Percentiles rank a stretch among this genome's conserved stretches.
phyloP scores from a whole-genome alignment of 805 yeast species.

The Jamesozyma lodderae region DNA sequence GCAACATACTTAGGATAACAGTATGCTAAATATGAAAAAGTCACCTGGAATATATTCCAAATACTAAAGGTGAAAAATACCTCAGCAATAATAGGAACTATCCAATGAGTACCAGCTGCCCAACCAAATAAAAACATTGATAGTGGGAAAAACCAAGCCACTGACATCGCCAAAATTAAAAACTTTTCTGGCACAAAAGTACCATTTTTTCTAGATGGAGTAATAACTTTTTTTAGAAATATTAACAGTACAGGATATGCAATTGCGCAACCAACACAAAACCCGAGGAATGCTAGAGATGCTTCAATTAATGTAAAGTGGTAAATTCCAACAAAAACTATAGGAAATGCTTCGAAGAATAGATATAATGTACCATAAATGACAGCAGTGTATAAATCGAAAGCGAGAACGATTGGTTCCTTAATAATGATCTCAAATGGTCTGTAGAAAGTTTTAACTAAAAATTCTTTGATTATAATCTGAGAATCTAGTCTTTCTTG shows the following conservation, averaged over 20 bases:
- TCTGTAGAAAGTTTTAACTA: constrained; percentile 34
- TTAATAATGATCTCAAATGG: constrained; percentile 40
- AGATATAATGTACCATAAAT: constrained; percentile 44
- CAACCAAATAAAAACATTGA: constrained; percentile 43
- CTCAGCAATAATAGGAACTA: constrained; percentile 38
- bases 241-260: constrained; percentile 29
- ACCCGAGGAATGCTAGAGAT: constrained; percentile 40
- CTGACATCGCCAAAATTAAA: constrained; percentile 34
- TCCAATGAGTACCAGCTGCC: constrained; percentile 43
- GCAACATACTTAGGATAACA: constrained; percentile 44
- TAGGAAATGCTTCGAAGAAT: constrained; percentile 55
- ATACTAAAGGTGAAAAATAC: constrained; percentile 33
- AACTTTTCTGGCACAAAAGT: constrained; percentile 35
- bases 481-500: constrained; percentile 31
- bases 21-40: constrained; percentile 41
- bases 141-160: constrained; percentile 35
- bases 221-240: constrained; percentile 21
- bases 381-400: constrained; percentile 43
- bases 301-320: constrained; percentile 39
- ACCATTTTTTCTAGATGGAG: constrained; percentile 21
- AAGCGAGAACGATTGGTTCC: constrained; percentile 48
- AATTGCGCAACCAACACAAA: constrained; percentile 35
- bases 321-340: constrained; percentile 39
- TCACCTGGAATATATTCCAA: constrained; percentile 42
- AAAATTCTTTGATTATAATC: constrained; percentile 14